These are phyloP conservation scores for Abrus pulchellus DNA, from an alignment of 306 rosid species.

Conservation along the genomic window DNA sequence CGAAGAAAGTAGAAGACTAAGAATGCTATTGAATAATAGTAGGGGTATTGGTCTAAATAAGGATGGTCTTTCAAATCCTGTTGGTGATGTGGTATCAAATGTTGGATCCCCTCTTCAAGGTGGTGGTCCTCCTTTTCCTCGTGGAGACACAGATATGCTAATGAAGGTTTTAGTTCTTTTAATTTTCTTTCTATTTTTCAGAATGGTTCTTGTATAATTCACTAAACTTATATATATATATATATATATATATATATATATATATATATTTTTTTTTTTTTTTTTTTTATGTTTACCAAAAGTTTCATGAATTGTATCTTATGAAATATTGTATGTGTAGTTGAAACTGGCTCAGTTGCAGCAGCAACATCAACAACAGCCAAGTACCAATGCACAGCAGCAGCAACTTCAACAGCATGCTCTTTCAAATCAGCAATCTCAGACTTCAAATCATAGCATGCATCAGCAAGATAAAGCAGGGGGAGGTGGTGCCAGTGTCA, in stretches of 20 bases:
- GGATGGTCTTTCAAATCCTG: slow-evolving; percentile 82
- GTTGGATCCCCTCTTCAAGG: slow-evolving; percentile 92
- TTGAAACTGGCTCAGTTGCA: slow-evolving; percentile 90
- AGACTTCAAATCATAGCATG: slow-evolving; percentile 75
- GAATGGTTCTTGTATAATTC: slow-evolving; percentile 36
- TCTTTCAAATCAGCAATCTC: slow-evolving; percentile 90
- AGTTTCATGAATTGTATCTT: slow-evolving; percentile 34
- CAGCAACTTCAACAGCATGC: slow-evolving; percentile 87
- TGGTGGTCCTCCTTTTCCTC: slow-evolving; percentile 76
- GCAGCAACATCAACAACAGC: slow-evolving; percentile 78
- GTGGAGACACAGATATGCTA: slow-evolving; percentile 85
- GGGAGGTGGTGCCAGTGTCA: slow-evolving; percentile 83
- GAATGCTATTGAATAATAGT: slow-evolving; percentile 87
- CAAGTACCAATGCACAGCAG: slow-evolving; percentile 68
- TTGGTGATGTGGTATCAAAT: slow-evolving; percentile 81
- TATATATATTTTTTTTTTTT: no score
- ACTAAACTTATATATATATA: slow-evolving; percentile 23
- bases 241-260: no score
- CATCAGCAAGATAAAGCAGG: slow-evolving; percentile 95
- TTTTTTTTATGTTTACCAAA: slow-evolving; percentile 10
- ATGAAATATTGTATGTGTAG: slow-evolving; percentile 60
- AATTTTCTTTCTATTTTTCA: slow-evolving; percentile 32
- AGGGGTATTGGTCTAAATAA: slow-evolving; percentile 67
- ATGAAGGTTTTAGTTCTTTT: slow-evolving; percentile 71
- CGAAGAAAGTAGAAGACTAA: slow-evolving; percentile 84